A percentile compares a stretch with the other conserved stretches of the same genome.
Conservation (phyloP, 2,329 filamentous ascomycete genomes). For the Graphilbum fragrans region DNA sequence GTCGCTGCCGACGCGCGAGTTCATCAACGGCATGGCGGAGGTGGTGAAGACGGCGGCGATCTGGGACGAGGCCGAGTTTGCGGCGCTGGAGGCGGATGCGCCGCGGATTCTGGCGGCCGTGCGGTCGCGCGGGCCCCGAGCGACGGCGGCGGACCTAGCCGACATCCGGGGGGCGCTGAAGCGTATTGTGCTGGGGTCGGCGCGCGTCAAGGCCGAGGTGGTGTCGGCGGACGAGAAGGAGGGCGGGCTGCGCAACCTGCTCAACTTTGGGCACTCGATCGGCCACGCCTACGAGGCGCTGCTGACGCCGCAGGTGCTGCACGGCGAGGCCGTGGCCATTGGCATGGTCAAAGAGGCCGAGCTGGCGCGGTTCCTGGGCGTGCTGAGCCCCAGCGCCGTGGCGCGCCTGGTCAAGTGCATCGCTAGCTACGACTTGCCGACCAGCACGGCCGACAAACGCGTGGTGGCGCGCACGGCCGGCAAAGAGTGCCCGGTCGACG, state of each 20-base stretch:
- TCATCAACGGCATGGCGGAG: constrained; percentile 98
- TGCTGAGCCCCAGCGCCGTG: constrained; percentile 76
- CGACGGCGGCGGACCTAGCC: constrained; percentile 44
- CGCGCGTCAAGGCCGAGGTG: constrained; percentile 86
- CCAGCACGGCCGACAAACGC: constrained; percentile 69
- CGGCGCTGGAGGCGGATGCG: constrained; percentile 71
- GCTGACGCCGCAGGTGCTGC: constrained; percentile 84
- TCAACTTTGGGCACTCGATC: constrained; percentile 98
- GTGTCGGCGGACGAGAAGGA: constrained; percentile 92
- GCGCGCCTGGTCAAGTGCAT: constrained; percentile 87
- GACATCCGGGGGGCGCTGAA: constrained; percentile 61
- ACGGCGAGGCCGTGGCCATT: constrained; percentile 91
- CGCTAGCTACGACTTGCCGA: constrained; percentile 83
- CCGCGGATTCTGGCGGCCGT: constrained; percentile 62
- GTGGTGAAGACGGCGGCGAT: constrained; percentile 97
- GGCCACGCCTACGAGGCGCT: constrained; percentile 95
- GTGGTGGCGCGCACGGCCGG: constrained; percentile 73
- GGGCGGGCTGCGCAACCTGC: constrained; percentile 80
- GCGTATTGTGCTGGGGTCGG: constrained; percentile 76
- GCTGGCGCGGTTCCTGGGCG: constrained; percentile 75
- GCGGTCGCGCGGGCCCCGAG: constrained; percentile 34
- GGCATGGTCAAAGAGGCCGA: constrained; percentile 99
- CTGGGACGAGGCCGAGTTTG: constrained; percentile 82
- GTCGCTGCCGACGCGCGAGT: constrained; percentile 79
- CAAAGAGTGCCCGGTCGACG: constrained; percentile 78